Evolutionary conservation across 345 rosid genomes (phyloP), one percentile per base, ranked within the genome.

Genomic region (Populus ilicifolia): DNA sequence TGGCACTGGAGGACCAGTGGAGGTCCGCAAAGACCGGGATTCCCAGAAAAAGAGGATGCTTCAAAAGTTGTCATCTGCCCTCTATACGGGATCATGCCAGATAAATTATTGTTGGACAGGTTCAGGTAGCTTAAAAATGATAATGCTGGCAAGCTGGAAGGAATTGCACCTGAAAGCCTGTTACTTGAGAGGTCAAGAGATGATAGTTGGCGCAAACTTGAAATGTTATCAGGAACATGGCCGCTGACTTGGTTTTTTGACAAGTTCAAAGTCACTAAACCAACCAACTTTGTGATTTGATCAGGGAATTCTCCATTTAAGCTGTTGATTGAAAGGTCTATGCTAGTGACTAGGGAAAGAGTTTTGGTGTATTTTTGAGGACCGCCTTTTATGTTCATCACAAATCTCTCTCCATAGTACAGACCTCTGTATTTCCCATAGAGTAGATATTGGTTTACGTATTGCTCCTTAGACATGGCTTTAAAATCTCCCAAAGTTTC

Each of bases 111-210:
- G 39, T 76, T 25, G 0, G 86, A 86, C 39, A 86, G 67, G 73
- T 89, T 82, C 71, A 89, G 38, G 72, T 75, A 84, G 10, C 80
- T 77, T 54, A 84, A 39, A 70, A 81, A 89, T 3, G 89, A 61
- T 35, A 88, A 1, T 8, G 80, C 70, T 2, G 87, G n/a, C 80
- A 89, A 54, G 81, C 78, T 77, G 18, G 80, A 35, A 43, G 90
- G 92, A 67, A 86, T 85, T 56, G 77, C 63, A 64, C 88, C 87
- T 3, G 86, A 83, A 8, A 88, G 81, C 35, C 25, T 59, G 61
- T 88, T 89, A 66, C 79, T 79, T 56, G 90, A 86, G 61, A 89
- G 85, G 82, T 87, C 92, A 67, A 89, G 88, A 23, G 90, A 87
- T 21, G 75, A 44, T 69, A 89, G 66, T 59, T 85, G 85, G 36